These are phyloP conservation scores for Neostapfia colusana DNA, from an alignment of 176 grass and related monocot genomes.

Conservation along the genomic window DNA sequence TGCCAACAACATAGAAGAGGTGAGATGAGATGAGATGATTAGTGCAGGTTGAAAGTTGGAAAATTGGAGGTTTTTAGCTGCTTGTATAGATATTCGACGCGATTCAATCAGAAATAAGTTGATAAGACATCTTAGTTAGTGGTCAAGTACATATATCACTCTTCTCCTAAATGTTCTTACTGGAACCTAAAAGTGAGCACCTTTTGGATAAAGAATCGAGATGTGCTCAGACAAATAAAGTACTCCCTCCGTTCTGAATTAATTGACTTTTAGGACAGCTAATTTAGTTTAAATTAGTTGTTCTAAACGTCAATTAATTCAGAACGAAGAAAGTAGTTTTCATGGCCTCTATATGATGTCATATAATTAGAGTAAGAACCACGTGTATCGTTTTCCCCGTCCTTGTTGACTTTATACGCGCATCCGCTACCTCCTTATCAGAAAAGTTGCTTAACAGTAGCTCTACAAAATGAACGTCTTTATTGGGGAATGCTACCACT, in stretches of 20 bases:
- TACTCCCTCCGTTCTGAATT: too few species aligned
- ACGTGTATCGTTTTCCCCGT: neutral
- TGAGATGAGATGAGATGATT: neutral
- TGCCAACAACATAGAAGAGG: too few species aligned
- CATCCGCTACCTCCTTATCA: neutral
- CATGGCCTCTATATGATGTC: neutral
- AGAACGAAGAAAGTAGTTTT: too few species aligned
- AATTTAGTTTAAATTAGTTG: too few species aligned
- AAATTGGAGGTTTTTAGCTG: neutral
- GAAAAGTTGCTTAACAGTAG: slow-evolving; percentile 16
- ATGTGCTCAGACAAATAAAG: neutral
- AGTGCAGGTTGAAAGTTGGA: neutral
- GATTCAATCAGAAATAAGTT: too few species aligned
- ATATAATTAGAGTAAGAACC: slow-evolving; percentile 1
- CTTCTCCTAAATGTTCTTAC: neutral
- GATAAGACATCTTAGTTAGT: too few species aligned
- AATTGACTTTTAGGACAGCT: too few species aligned
- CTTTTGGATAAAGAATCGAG: neutral
- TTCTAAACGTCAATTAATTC: too few species aligned
- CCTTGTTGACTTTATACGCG: slow-evolving; percentile 14
- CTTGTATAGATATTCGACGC: neutral
- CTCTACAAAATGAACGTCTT: slow-evolving; percentile 34
- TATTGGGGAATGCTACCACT: slow-evolving; percentile 30
- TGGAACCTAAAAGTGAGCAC: neutral
- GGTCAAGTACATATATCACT: neutral